These are phyloP conservation scores for Myotisia sp. DNA, from an alignment of 2,329 filamentous ascomycete genomes.

Conservation along the genomic window DNA sequence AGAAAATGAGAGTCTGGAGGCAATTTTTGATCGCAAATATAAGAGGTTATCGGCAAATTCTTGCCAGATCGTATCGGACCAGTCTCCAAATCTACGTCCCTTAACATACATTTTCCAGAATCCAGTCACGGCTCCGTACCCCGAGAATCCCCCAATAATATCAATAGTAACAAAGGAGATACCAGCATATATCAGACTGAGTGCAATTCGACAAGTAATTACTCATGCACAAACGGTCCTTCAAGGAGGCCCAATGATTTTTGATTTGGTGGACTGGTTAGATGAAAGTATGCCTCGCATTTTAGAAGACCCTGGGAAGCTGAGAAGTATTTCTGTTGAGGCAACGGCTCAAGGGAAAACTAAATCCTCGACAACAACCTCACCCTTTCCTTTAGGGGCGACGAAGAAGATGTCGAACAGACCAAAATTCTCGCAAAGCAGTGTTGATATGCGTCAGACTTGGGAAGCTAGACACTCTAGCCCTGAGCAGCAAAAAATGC, in stretches of 20 bases:
- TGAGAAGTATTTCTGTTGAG: slow-evolving; percentile 72
- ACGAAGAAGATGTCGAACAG: slow-evolving; percentile 53
- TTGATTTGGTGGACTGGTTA: slow-evolving; percentile 79
- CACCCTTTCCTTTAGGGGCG: too few species aligned
- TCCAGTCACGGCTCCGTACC: slow-evolving; percentile 52
- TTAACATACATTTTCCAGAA: slow-evolving; percentile 53
- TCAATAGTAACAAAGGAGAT: slow-evolving; percentile 53
- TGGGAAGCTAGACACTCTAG: slow-evolving; percentile 57
- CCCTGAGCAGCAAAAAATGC: slow-evolving; percentile 58
- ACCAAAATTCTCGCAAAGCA: slow-evolving; percentile 39
- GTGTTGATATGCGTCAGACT: slow-evolving; percentile 43
- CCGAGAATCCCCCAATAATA: slow-evolving; percentile 51
- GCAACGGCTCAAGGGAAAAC: slow-evolving; percentile 27
- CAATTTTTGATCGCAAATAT: slow-evolving; percentile 70
- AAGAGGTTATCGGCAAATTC: slow-evolving; percentile 45
- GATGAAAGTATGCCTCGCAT: slow-evolving; percentile 72
- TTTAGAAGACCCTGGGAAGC: slow-evolving; percentile 66
- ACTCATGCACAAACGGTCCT: slow-evolving; percentile 56
- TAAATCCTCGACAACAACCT: slow-evolving; percentile 37
- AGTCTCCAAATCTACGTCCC: slow-evolving; percentile 29
- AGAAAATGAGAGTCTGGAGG: slow-evolving; percentile 68
- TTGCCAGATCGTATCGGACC: slow-evolving; percentile 56
- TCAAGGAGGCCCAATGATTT: slow-evolving; percentile 78
- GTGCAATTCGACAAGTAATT: slow-evolving; percentile 64
- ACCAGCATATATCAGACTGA: slow-evolving; percentile 86